Evolutionary conservation across 2,329 filamentous ascomycete species (phyloP), one percentile per base, ranked within the genome.

Genomic region (Diaporthe citriasiana): DNA sequence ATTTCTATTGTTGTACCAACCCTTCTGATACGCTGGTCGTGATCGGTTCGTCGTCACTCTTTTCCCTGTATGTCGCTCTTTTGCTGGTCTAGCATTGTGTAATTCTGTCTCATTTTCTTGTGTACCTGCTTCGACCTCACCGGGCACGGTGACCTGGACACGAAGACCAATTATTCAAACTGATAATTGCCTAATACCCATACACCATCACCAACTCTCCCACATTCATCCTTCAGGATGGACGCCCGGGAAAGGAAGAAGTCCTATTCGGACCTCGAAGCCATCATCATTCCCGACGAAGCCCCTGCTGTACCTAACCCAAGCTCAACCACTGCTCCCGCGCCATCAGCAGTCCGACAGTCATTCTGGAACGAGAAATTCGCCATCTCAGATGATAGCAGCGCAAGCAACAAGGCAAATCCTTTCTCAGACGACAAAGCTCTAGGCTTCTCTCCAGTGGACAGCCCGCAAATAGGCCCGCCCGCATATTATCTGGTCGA

Each of bases 321-420:
- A 53, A 27, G 33, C 47, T 53, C 63, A 40, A 68, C 63, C 45
- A 27, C 63, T 27, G 33, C 27, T n/a, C n/a, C n/a, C 63, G n/a
- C 47, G 35, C 33, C 51, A 35, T 6, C 42, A 22, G 4, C 57
- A 68, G 40, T 6, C 59, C 73, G 73, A 10, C 60, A 30, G 45
- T 74, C 73, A 19, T 74, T 60, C 51, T 74, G 73, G 73, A 71
- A 74, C 51, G 73, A 71, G 47, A 74, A 74, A 27, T 72, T 74
- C 57, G 69, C 73, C 50, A 40, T 72, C 35, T 47, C 68, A 19
- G 63, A 68, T 27, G 33, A 25, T 5, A 40, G n/a, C 30, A 65
- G 19, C 12, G 27, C 40, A 27, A 33, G 10, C 59, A 68, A 27
- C 47, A 53, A 40, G 2, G 33, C 47, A n/a, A 53, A 53, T 15